Base-by-base conservation (phyloP, 108 stramenopile species). In the Mediolabrus comicus region DNA sequence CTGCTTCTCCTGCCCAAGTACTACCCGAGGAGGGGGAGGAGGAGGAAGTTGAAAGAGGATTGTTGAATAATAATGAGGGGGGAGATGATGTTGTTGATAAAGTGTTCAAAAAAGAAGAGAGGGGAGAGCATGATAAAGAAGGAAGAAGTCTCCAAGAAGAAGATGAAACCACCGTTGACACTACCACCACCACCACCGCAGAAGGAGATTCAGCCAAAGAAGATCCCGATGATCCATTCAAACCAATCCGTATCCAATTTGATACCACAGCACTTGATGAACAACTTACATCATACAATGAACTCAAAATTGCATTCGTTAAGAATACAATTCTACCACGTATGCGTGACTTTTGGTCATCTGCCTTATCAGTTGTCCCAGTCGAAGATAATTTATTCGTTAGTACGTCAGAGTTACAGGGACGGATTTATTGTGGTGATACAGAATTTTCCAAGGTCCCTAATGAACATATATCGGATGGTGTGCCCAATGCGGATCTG, bases 381-480 rank as follows among this genome's bases (percentile, higher is more conserved):
- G 87, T 94, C 30, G 53, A 62, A 59, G 89, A 87, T 22, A 77
- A 80, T 27, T 59, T 94, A 17, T 61, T 74, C 36, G 81, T 94
- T 49, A 79, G 83, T 35, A 65, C 83, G 22, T 65, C 72, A 6
- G 90, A 94, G 51, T 75, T 94, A 9, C 72, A 77, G n/a, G 72
- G 79, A 31, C 63, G 87, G n/a, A 52, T 61, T 36, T 91, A 85
- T 59, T 94, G 93, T 61, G 93, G 93, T 16, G 90, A 94, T 51
- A 74, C 84, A 3, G 90, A 92, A 53, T 94, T 94, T 67, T 83
- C 87, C 26, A 51, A 66, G 54, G 88, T 91, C 4, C 88, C 90
- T 19, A 17, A 67, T n/a, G 59, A 77, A 24, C 88, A 94, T 34
- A 88, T 91, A 59, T 66, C 76, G 24, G 65, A 70, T 3, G 92